Conservation (phyloP, 352 stramenopile genomes). For the Stephanocyclus meneghinianus region DNA sequence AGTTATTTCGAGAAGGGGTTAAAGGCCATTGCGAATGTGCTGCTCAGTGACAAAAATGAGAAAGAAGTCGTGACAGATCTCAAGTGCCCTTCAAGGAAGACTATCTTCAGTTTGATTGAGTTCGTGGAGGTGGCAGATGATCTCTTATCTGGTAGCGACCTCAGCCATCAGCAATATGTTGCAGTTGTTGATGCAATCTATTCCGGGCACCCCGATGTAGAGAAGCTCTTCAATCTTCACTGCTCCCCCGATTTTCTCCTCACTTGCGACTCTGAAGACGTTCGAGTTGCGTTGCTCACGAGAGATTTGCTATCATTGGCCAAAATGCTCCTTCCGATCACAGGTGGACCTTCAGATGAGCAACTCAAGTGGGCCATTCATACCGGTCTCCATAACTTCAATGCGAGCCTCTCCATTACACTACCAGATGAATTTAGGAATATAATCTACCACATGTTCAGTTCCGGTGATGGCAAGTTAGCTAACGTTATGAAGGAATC, state of each 20-base stretch:
- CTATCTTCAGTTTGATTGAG: slow-evolving; percentile 32
- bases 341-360: slow-evolving; percentile 11
- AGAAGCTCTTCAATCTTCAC: slow-evolving; percentile 40
- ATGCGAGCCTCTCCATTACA: not conserved
- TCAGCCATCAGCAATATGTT: slow-evolving; percentile 23
- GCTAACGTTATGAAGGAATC: not conserved
- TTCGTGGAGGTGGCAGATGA: slow-evolving; percentile 36
- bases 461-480: slow-evolving; percentile 23
- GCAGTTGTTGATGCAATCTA: slow-evolving; percentile 48
- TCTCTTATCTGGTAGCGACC: slow-evolving; percentile 25
- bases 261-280: slow-evolving; percentile 23
- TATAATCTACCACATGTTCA: slow-evolving; percentile 51
- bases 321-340: slow-evolving; percentile 22
- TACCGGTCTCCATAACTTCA: slow-evolving; percentile 46
- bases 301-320: slow-evolving; percentile 35
- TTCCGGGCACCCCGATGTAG: slow-evolving; percentile 5
- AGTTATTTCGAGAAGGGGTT: slow-evolving; percentile 27
- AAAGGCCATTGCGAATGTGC: slow-evolving; percentile 32
- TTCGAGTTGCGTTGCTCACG: slow-evolving; percentile 19
- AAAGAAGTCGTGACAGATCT: not conserved
- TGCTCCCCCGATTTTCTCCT: slow-evolving; percentile 40
- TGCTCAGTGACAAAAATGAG: slow-evolving; percentile 1
- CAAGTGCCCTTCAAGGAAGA: slow-evolving; percentile 7
- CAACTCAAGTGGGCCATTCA: slow-evolving; percentile 43
- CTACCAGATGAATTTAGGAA: slow-evolving; percentile 37